Evolutionary conservation across 805 yeast genomes (phyloP), one percentile per base, ranked within the genome.

Genomic region (Starmerella floris): DNA sequence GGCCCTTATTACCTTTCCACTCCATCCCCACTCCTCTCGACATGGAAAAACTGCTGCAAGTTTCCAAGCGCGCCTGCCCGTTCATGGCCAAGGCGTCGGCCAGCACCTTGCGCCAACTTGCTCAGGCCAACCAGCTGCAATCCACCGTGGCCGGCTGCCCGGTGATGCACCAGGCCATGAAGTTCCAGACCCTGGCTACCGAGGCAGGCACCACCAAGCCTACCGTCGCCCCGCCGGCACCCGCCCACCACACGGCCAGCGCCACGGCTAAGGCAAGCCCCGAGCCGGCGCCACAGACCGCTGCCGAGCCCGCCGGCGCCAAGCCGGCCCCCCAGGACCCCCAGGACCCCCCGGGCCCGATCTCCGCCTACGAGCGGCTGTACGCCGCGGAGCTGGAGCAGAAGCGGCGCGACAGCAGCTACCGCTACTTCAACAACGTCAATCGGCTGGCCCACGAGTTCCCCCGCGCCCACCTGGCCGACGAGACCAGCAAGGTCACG

Each of bases 401-500:
- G 58, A 91, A 91, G 66, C 76, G 93, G 60, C 53, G 66, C 39
- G 98, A 91, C 68, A 83, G 82, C 62, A 84, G 96, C 20, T 91
- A 91, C 65, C 79, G 99, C 56, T 88, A 74, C 63, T 91, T 91
- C 73, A 91, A 91, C 74, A 91, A 91, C 70, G 85, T 91, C 68
- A 91, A 91, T 69, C 78, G 99, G 54, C 70, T 91, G 54, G 97
- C 97, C 37, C 70, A 76, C 47, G 95, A 88, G 60, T 91, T 84
- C 59, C 99, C 99, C 35, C 68, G 68, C 56, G 98, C 98, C 30
- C 98, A 91, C 59, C 74, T 91, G 51, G 71, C 77, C 44, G 83
- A 79, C 57, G 58, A 56, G 44, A 67, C 67, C 15, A 94, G 84
- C 56, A 82, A 82, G 59, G 98, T 91, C 45, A 85, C 94, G 40